These are phyloP conservation scores for Aureobasidium zeae DNA, from an alignment of 2,329 filamentous ascomycete genomes.

Conservation along the genomic window DNA sequence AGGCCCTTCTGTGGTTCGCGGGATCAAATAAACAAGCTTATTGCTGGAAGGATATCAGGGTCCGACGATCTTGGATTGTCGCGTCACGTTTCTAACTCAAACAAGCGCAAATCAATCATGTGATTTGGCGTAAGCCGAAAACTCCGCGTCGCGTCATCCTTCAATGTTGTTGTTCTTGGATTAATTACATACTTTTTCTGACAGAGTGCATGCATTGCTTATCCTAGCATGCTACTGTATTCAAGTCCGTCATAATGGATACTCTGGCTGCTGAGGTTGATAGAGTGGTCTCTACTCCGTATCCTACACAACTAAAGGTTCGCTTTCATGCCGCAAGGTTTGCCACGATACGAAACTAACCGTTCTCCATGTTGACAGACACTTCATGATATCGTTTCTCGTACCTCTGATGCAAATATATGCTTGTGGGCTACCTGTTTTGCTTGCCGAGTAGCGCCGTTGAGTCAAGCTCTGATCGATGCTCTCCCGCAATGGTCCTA, in stretches of 20 bases:
- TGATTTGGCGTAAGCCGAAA: not conserved
- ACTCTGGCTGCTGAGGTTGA: conserved; percentile 30
- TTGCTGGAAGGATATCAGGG: too few species aligned
- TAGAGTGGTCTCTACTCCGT: conserved; percentile 25
- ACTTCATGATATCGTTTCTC: conserved; percentile 29
- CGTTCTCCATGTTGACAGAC: conserved; percentile 22
- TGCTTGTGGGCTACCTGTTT: conserved; percentile 40
- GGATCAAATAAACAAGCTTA: too few species aligned
- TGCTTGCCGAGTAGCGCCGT: conserved; percentile 39
- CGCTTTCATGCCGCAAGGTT: not conserved
- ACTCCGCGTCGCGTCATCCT: not conserved
- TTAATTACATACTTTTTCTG: too few species aligned
- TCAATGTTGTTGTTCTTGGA: conserved; percentile 6
- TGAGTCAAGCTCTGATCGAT: conserved; percentile 40
- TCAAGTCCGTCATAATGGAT: not conserved
- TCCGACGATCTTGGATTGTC: too few species aligned
- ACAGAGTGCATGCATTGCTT: conserved; percentile 9
- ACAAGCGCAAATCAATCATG: not conserved
- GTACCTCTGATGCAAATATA: conserved; percentile 30
- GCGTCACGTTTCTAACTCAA: too few species aligned
- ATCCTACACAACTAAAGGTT: conserved; percentile 28
- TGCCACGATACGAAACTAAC: not conserved
- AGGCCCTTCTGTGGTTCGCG: too few species aligned
- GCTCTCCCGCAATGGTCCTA: conserved; percentile 44
- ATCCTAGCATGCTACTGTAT: conserved; percentile 3